Percentiles rank a stretch among this genome's conserved stretches.
Conservation (phyloP, 2,329 filamentous ascomycete species). For the Macrophomina pseudophaseolina region DNA sequence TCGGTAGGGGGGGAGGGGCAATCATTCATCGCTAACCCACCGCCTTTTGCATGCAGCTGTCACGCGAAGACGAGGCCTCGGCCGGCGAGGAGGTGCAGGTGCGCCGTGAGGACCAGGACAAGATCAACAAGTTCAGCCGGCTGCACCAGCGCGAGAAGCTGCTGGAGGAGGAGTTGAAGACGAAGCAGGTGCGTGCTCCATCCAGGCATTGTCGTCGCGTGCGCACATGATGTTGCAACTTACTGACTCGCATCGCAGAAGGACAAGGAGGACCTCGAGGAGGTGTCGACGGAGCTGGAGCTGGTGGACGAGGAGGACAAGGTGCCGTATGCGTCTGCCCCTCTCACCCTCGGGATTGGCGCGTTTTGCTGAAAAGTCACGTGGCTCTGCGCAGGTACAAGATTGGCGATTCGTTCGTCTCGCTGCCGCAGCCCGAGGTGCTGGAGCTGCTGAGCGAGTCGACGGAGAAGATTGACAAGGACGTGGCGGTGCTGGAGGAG, state of each 20-base stretch:
- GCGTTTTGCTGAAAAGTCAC: constrained; percentile 19
- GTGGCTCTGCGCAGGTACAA: constrained; percentile 71
- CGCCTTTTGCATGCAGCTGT: constrained; percentile 65
- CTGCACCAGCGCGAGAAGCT: constrained; percentile 84
- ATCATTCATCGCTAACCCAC: constrained; percentile 26
- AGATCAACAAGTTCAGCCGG: constrained; percentile 97
- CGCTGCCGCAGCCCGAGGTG: constrained; percentile 80
- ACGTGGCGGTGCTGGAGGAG: constrained; percentile 77
- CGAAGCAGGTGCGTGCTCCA: constrained; percentile 68
- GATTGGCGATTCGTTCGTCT: constrained; percentile 94
- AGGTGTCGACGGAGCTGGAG: constrained; percentile 88
- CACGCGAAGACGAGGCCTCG: constrained; percentile 85
- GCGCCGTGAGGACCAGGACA: constrained; percentile 95
- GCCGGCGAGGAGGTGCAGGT: constrained; percentile 86
- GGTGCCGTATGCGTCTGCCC: constrained; percentile 70
- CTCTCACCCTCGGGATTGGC: too few relatives aligned
- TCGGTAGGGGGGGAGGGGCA: constrained; percentile 9
- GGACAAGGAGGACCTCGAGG: constrained; percentile 97
- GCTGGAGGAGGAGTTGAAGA: constrained; percentile 79
- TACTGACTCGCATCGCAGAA: constrained; percentile 63
- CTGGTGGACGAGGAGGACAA: constrained; percentile 93
- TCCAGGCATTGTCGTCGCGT: not conserved
- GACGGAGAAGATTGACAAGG: constrained; percentile 74
- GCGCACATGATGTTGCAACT: not conserved
- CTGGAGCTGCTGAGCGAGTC: constrained; percentile 80